Base-by-base conservation (phyloP, 768 basidiomycete species). In the Mycena floridula region DNA sequence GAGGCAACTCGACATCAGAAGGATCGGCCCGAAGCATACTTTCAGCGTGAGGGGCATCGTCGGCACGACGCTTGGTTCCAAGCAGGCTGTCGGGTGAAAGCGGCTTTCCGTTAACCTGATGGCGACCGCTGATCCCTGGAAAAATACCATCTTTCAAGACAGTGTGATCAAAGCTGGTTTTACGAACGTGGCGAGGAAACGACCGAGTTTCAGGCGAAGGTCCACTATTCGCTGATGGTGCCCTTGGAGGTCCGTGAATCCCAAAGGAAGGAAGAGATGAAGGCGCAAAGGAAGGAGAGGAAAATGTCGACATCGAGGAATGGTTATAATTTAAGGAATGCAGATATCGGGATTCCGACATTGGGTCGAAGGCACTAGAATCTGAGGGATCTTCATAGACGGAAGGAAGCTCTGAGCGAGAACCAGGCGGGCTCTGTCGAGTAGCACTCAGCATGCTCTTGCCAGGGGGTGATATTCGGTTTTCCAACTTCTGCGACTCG, bases 81-180 rank as follows among this genome's bases (percentile, higher is more conserved):
- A 79, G 62, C 40, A 80, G 59, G 59, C 73, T 77, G 52, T 83
- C 83, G 45, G 80, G 75, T 35, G 77, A 70, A 50, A 81, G 61
- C 28, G 88, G 81, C 59, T 82, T 83, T 26, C 85, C 85, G 58
- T 89, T 85, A 50, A 88, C 81, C 60, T 89, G 85, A 65, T 90
- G 87, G 40, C 87, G 73, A 45, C 84, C 83, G 53, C 74, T 74
- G 40, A 79, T 63, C 32, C 76, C 77, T 24, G 68, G 57, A 47
- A 80, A 67, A 44, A 82, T 73, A 27, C 74, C 78, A 49, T 84
- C 81, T 51, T 76, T 78, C 27, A 77, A 74, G 30, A 94, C 83
- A 3, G 92, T 93, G 64, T 93, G 92, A 62, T 96, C 92, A 61
- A 93, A 95, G 63, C 89, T 92, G 37, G 92, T 90, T 72, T 96